These are phyloP conservation scores for Diutina neorugosa DNA, from an alignment of 1,139 yeast species.

Conservation along the genomic window DNA sequence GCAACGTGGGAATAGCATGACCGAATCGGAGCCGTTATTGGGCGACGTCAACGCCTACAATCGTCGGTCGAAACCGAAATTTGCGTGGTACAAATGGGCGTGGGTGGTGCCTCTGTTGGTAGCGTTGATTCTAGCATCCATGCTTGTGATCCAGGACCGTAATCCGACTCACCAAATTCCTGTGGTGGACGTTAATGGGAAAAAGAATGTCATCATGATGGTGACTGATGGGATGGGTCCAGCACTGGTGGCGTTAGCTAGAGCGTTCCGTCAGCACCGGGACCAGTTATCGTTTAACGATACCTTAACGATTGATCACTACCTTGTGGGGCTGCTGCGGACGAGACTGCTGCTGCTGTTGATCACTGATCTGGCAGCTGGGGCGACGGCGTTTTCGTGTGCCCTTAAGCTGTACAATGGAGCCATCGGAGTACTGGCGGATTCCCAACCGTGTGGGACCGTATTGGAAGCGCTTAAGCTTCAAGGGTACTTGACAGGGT, in stretches of 20 bases:
- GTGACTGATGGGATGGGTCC: constrained; percentile 94
- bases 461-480: constrained; percentile 72
- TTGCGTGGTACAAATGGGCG: not conserved
- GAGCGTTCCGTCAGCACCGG: constrained; percentile 52
- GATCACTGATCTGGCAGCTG: constrained; percentile 88
- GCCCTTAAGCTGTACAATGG: constrained; percentile 72
- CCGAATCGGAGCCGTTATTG: not conserved
- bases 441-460: constrained; percentile 62
- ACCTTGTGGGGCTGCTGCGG: constrained; percentile 64
- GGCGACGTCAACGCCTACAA: not conserved
- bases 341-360: constrained; percentile 63
- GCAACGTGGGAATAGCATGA: too few species aligned
- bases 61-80: not conserved
- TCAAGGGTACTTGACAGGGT: constrained; percentile 66
- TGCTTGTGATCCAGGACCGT: not conserved
- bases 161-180: not conserved
- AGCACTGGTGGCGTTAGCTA: constrained; percentile 61
- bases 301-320: constrained; percentile 47
- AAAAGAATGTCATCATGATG: constrained; percentile 65
- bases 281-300: constrained; percentile 40
- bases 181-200: constrained; percentile 5
- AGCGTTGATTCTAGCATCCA: not conserved
- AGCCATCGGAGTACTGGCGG: constrained; percentile 65
- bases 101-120: not conserved
- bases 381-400: constrained; percentile 84